A percentile compares a stretch with the other conserved stretches of the same genome.
These are phyloP conservation scores for Quercus mongolica DNA, from an alignment of 306 rosid species.

Conservation along the genomic window DNA sequence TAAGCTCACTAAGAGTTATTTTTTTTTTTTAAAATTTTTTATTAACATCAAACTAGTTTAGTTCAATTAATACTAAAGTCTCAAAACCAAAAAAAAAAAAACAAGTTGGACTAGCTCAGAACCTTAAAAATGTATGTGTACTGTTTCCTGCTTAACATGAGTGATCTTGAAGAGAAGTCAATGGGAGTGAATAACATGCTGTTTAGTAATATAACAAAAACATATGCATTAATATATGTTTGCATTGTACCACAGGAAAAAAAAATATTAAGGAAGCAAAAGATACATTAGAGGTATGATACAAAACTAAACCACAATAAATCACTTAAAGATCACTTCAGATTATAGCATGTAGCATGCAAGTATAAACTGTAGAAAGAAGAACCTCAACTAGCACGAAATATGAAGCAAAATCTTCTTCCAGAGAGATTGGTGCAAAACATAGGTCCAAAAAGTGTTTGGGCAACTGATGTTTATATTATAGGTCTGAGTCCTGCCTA, in stretches of 20 bases:
- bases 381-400: background rate
- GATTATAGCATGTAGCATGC: background rate
- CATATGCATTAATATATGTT: background rate
- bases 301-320: background rate
- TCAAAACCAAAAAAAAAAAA: too few species aligned
- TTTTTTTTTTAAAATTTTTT: too few species aligned
- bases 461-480: constrained; percentile 10
- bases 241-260: background rate
- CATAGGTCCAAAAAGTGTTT: background rate
- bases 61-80: too few species aligned
- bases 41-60: too few species aligned
- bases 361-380: background rate
- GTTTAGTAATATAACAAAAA: background rate
- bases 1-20: too few species aligned
- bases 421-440: constrained; percentile 1
- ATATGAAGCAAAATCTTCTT: constrained; percentile 24
- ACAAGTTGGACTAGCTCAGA: background rate
- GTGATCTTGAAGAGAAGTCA: background rate
- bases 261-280: background rate
- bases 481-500: constrained; percentile 64
- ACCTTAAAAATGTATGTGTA: background rate
- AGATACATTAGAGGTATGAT: background rate
- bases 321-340: background rate
- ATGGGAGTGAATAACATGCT: background rate
- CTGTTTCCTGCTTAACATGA: background rate